Evolutionary conservation across 2,329 filamentous ascomycete species (phyloP), one percentile per base, ranked within the genome.

Genomic region (Torrubiellomyces zombiae): DNA sequence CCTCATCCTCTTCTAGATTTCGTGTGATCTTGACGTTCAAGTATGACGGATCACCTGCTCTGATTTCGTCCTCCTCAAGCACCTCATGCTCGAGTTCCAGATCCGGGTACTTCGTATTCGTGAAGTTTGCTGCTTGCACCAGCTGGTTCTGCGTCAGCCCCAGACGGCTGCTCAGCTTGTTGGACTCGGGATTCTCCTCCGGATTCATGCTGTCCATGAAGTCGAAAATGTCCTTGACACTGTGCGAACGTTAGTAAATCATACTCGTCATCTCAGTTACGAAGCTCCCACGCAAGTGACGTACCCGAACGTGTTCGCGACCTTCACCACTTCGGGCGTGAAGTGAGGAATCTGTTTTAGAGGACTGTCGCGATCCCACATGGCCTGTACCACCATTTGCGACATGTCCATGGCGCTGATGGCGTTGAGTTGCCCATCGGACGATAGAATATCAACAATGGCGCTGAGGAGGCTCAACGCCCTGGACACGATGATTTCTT

Each of bases 121-220:
- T 94, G 53, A 98, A 98, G 29, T 74, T 72, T 10, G 89, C 89
- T n/a, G 83, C 85, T 45, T 94, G 73, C 7, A 69, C 72, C 26
- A 98, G 63, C 48, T 98, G 83, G 28, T 63, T 67, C 48, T 91
- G 81, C 27, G 74, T 73, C 20, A 98, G 63, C 6, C 74, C 73
- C 19, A 98, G 66, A 4, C 72, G 68, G 44, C 81, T 75, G 35
- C 95, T 66, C 16, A 98, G 63, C 16, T 67, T 63, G 23, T 65
- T 64, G 48, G 93, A 86, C 34, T 92, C 65, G 20, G 77, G 58
- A 48, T 94, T 93, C 51, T 93, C 86, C 2, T 82, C 76, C 3
- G 86, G 85, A 46, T 93, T 89, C 86, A 98, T 98, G 34, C 82
- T 79, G 39, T 95, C 86, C 78, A 95, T 94, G 56, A 98, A 95